Evolutionary conservation across 306 rosid species (phyloP), one percentile per base, ranked within the genome.

Genomic region (Mucuna pruriens): DNA sequence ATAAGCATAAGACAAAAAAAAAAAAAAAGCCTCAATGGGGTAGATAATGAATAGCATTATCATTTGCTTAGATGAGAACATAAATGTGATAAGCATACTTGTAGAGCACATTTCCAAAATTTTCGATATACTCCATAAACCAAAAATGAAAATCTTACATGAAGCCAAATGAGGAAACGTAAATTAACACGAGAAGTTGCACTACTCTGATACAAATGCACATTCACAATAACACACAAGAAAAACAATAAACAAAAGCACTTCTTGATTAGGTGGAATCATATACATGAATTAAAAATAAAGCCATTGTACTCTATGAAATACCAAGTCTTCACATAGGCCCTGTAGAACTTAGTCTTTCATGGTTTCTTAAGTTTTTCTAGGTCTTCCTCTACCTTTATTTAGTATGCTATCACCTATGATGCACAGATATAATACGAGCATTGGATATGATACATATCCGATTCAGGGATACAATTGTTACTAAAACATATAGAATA

Each of bases 31-130:
- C 39, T 57, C 19, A 40, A 31, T 17, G 29, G 15, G 6, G 72
- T 80, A 31, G 84, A 71, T 61, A 63, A 48, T 80, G 57, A 51
- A 25, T 52, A 51, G 39, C 36, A 38, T 33, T 63, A 49, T 49
- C 15, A 62, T 80, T 71, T 69, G 45, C 45, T 33, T 64, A 67
- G 44, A 33, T 34, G 64, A 49, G 63, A 52, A 77, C 40, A 70
- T 15, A 17, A 15, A 39, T 40, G 40, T 42, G 68, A 33, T 22
- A 54, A 23, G 33, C 45, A 58, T 71, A 45, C 22, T 42, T 13
- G 10, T 23, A 69, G 10, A 40, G 7, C 48, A 42, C 17, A 12
- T 11, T 5, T 11, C 36, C 17, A 25, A 26, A 60, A 11, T 26
- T 23, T 73, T 63, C 57, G 11, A 48, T 49, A 42, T 13, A 74